A percentile compares a stretch with the other conserved stretches of the same genome.
Evolutionary conservation across 345 rosid species (phyloP).

Genomic region (Orychophragmus violaceus): DNA sequence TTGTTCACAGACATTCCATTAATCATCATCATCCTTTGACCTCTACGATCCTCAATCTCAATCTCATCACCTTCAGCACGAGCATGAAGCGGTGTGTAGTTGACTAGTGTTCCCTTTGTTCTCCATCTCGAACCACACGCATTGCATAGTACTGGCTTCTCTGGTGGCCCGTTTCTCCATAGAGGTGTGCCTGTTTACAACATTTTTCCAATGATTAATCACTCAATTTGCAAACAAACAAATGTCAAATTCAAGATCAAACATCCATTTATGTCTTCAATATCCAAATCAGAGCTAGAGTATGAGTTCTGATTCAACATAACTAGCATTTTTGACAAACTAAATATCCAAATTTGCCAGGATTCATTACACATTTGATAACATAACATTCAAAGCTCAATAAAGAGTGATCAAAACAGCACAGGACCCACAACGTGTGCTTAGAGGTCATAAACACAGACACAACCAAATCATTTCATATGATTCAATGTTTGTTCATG

Average conservation of each 20-base stretch:
- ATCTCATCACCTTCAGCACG: slow-evolving; percentile 53
- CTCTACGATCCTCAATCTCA: slow-evolving; percentile 53
- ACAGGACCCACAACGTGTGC: slow-evolving; percentile 7
- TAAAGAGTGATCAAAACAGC: slow-evolving; percentile 20
- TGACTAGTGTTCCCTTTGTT: slow-evolving; percentile 37
- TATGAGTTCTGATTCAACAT: neutral
- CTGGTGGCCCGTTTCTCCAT: slow-evolving; percentile 62
- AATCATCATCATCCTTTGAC: slow-evolving; percentile 30
- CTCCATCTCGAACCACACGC: slow-evolving; percentile 73
- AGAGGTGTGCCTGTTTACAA: slow-evolving; percentile 48
- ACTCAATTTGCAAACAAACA: slow-evolving; percentile 6
- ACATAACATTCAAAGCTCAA: slow-evolving; percentile 3
- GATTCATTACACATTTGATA: neutral
- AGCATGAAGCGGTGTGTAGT: slow-evolving; percentile 51
- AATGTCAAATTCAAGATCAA: neutral
- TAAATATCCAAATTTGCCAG: neutral
- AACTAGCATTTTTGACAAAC: neutral
- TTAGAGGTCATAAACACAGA: neutral
- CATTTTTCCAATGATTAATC: neutral
- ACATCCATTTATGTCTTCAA: neutral
- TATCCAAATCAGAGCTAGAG: neutral
- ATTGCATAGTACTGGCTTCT: slow-evolving; percentile 67
- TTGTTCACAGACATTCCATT: slow-evolving; percentile 51
- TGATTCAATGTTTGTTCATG: neutral
- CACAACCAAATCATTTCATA: neutral